Base-by-base conservation (phyloP, 164 flowering plant genomes). In the Tetrastigma voinierianum region DNA sequence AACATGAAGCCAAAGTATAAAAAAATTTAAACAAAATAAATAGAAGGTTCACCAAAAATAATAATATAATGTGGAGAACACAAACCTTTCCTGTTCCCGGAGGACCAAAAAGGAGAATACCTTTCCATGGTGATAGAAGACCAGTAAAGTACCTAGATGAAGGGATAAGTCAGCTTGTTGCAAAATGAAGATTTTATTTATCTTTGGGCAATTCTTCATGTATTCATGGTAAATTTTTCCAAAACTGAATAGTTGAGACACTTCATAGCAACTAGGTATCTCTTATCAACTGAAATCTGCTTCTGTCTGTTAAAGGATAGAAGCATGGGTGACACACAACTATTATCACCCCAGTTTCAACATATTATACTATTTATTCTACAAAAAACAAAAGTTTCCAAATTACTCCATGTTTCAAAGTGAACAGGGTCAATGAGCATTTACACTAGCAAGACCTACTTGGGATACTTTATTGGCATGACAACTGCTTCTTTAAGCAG, bases 401-500 rank as follows among this genome's bases (percentile, higher is more conserved):
- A 25, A 25, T 25, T 25, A 25, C 40, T 32, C 6, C 40, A 32
- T 3, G 18, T 17, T 13, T 54, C 17, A 24, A 55, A 17, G 25
- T 54, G 20, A 53, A 54, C 68, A 54, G 4, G 19, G 10, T 54
- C 68, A 18, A 32, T 32, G 40, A 32, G 40, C 40, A 32, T 32
- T 32, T 49, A 19, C 23, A 55, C 3, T 17, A 69, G 48, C 9
- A 47, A 62, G 45, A 84, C 91, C n/a, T 83, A 93, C 99, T 88
- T 90, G 67, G 99, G 99, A 81, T 96, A 96, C 77, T 96, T 96
- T 48, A 96, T 96, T 25, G 99, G 99, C 99, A 96, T 96, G 52
- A 96, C 98, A 67, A 96, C 98, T n/a, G 99, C 98, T 83, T 96
- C 99, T 77, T 96, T 96, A 21, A 96, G 92, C 49, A 96, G 87